Evolutionary conservation across 768 basidiomycete species (phyloP).

Genomic region (Serendipita sp.): DNA sequence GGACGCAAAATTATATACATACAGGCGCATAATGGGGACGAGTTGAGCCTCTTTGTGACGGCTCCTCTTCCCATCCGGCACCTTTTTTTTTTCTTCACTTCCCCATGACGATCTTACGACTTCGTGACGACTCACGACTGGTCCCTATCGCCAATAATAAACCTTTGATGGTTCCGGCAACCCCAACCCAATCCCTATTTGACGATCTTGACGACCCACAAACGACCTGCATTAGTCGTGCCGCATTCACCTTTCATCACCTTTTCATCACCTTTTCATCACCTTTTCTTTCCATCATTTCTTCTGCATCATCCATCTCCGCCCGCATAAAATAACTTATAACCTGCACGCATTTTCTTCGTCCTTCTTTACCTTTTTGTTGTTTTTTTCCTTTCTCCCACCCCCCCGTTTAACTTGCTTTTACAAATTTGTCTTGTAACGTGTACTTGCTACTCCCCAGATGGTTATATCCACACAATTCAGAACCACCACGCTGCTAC

Average conservation of each 20-base stretch:
- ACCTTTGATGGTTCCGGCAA: not conserved
- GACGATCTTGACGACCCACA: slow-evolving; percentile 5
- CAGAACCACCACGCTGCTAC: not conserved
- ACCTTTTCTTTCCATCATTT: not conserved
- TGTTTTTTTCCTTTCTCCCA: not conserved
- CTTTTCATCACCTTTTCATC: not conserved
- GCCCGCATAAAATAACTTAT: not conserved
- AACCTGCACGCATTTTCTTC: not conserved
- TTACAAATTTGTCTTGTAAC: slow-evolving; percentile 1
- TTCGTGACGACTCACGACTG: not conserved
- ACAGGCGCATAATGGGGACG: not conserved
- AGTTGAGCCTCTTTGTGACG: not conserved
- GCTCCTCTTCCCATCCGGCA: not conserved
- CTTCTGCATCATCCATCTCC: not conserved
- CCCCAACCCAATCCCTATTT: not conserved
- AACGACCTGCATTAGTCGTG: not conserved
- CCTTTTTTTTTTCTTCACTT: not conserved
- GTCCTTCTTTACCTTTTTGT: not conserved
- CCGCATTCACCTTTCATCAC: not conserved
- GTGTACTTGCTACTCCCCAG: not conserved
- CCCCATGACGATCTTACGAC: too few species aligned
- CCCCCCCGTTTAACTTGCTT: not conserved
- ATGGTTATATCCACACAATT: not conserved
- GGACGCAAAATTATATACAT: not conserved
- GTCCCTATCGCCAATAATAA: not conserved